Base-by-base conservation (phyloP, 1,284 basidiomycete species). In the Ustilago vetiveriae region DNA sequence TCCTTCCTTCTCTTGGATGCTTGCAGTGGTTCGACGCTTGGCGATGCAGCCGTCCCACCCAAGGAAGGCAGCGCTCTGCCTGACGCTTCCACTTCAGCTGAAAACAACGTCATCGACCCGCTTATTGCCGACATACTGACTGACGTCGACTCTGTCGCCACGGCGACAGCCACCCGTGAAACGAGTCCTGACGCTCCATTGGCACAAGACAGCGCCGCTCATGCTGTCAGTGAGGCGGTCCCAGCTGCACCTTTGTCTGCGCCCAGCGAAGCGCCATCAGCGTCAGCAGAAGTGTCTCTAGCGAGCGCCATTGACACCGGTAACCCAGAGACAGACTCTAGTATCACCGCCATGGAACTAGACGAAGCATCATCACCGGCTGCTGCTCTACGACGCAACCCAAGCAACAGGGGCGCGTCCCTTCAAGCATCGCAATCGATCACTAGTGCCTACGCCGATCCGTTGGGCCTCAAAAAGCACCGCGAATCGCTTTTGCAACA, bases 371-470 rank as follows among this genome's bases (percentile, higher is more conserved):
- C 48, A 8, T 55, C 52, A n/a, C 39, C 56, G 10, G n/a, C 51
- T 13, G 52, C 27, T 9, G 26, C 47, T 17, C 27, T 54, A 26
- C 64, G 64, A 39, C 58, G 65, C 30, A 55, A 43, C 17, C 65
- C 65, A 9, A 65, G 56, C 19, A 51, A 48, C 24, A 29, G 67
- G 30, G 56, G 60, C 16, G 67, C 67, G 10, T 70, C 67, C 2
- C 16, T 65, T 41, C 62, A 52, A 45, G 67, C 67, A 22, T 51
- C 67, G 17, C 56, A 65, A 32, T 70, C 67, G 24, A 70, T 70
- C 50, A 54, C 60, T 1, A 64, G 44, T 21, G 53, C 56, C 1
- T 70, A 65, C 21, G 48, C 52, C n/a, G 53, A 59, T 38, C 56
- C 66, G 2, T 13, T 57, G 45, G 66, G 60, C 35, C 51, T 65